phyloP scores from a whole-genome alignment of 495 filamentous ascomycete species.

The Stereocaulon alpinum region DNA sequence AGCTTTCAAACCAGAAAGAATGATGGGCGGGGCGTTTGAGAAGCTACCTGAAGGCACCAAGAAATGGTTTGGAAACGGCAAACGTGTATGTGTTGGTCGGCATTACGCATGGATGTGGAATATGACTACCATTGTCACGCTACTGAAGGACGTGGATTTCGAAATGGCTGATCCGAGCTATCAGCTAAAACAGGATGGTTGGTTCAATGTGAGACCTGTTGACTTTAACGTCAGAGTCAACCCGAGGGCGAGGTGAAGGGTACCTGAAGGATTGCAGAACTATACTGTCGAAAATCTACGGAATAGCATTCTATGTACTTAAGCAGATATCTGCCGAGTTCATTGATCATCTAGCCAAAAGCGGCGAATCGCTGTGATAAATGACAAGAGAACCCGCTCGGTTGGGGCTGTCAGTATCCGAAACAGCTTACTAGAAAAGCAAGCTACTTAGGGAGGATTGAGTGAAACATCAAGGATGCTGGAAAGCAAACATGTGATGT shows the following conservation, averaged over 20 bases:
- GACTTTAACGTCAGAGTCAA: slow-evolving; percentile 20
- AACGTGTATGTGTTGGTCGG: slow-evolving; percentile 55
- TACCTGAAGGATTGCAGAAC: background rate
- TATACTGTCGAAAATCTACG: background rate
- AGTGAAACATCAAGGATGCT: no score
- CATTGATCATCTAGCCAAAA: no score
- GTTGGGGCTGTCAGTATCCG: no score
- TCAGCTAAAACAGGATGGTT: slow-evolving; percentile 27
- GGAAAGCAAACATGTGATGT: no score
- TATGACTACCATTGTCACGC: slow-evolving; percentile 31
- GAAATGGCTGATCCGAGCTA: slow-evolving; percentile 37
- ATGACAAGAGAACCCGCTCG: no score
- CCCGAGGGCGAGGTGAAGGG: slow-evolving; percentile 10
- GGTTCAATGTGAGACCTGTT: slow-evolving; percentile 24
- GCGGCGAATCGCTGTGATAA: no score
- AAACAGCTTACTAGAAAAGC: no score
- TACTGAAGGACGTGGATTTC: slow-evolving; percentile 35
- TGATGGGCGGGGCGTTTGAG: slow-evolving; percentile 56
- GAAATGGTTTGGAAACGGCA: slow-evolving; percentile 63
- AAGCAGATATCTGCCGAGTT: no score
- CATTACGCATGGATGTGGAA: slow-evolving; percentile 56
- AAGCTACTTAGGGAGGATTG: no score
- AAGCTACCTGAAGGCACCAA: slow-evolving; percentile 47
- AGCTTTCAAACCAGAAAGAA: slow-evolving; percentile 56
- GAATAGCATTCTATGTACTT: background rate